A percentile compares a stretch with the other conserved stretches of the same genome.
These are phyloP conservation scores for Colletotrichum limetticola DNA, from an alignment of 2,329 filamentous ascomycete species.

Conservation along the genomic window DNA sequence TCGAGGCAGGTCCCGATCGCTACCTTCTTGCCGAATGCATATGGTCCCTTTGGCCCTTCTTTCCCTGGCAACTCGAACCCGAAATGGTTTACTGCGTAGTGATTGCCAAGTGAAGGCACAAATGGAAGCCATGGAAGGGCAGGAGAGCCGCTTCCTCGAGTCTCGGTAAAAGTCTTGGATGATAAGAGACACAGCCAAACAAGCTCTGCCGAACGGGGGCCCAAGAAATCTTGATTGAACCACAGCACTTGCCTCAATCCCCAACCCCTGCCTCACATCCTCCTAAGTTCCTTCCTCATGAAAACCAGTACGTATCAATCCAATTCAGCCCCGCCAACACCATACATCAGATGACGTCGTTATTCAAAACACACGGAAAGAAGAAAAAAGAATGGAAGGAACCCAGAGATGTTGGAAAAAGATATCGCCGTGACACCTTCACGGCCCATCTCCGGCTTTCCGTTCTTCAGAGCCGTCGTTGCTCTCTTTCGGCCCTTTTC, in stretches of 20 bases:
- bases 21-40: not conserved
- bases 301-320: not conserved
- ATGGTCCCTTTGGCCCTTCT: not conserved
- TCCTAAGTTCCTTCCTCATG: not conserved
- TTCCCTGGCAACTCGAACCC: not conserved
- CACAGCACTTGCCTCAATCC: not conserved
- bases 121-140: too few relatives aligned
- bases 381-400: not conserved
- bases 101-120: not conserved
- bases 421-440: not conserved
- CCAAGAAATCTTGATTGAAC: slow-evolving; percentile 27
- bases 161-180: not conserved
- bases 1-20: not conserved
- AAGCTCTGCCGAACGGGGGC: slow-evolving; percentile 14
- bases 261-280: not conserved
- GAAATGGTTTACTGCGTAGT: not conserved
- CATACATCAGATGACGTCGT: not conserved
- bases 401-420: not conserved
- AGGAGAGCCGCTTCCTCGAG: too few relatives aligned
- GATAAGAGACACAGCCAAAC: not conserved
- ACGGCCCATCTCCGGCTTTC: not conserved
- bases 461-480: not conserved
- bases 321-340: not conserved
- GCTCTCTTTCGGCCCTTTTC: slow-evolving; percentile 31
- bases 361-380: not conserved